Base-by-base conservation (phyloP, 2,329 filamentous ascomycete genomes). In the Ophiocordyceps australis region DNA sequence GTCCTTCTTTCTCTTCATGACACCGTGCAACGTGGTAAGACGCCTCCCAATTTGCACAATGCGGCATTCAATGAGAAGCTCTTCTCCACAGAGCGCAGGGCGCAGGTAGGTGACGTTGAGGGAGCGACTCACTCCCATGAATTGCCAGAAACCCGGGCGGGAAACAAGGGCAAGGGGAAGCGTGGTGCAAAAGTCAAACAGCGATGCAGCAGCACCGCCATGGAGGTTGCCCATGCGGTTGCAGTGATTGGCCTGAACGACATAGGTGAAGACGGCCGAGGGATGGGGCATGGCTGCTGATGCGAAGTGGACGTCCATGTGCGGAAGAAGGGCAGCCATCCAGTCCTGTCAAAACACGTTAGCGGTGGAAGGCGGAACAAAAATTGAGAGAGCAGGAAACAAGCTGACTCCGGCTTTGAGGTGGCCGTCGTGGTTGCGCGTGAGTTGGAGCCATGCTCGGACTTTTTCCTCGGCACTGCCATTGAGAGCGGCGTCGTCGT, bases 131-230 rank as follows among this genome's bases (percentile, higher is more conserved):
- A 81, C 73, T 20, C 75, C 74, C 14, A 72, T 56, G 20, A 50
- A 52, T 29, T 57, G 50, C 64, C 74, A 78, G 42, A 62, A 68
- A 5, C 70, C 74, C 0, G 64, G 65, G 14, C 51, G 52, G 23
- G 61, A 59, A 26, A 74, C 45, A 20, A 72, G 56, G 8, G 60
- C 46, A 9, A 80, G 46, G 4, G 68, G 55, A 12, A 67, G 43
- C 4, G 66, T 67, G 0, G 76, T 79, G 36, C 66, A 60, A 30
- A 65, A 52, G 48, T 82, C 77, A 35, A 80, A 73, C 4, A 82
- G 47, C 1, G 73, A 73, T 3, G 76, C 64, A 0, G 67, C 58
- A 33, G 68, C 73, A 12, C 69, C 70, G 27, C 68, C 69, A 39
- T 74, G 69, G 28, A 75, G 48, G 47, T 62, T 73, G 15, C 46